Percentiles rank a stretch among this genome's conserved stretches.
Evolutionary conservation across 2,329 filamentous ascomycete species (phyloP).

Genomic region (Aaosphaeria arxii): DNA sequence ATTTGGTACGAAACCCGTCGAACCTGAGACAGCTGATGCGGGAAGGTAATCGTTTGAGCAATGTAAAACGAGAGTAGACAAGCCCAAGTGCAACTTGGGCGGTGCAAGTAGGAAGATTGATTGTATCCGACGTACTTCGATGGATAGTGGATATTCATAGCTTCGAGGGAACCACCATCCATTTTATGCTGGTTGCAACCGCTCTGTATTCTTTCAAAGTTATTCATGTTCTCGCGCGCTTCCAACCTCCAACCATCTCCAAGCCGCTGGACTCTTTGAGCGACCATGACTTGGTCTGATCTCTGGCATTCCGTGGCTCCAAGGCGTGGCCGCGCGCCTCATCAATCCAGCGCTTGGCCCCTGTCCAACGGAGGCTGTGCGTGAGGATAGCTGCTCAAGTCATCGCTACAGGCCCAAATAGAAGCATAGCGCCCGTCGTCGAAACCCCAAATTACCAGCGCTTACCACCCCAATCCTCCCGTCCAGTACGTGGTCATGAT

Average conservation of each 20-base stretch:
- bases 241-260: constrained; percentile 23
- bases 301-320: constrained; percentile 28
- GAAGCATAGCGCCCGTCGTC: constrained; percentile 12
- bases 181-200: constrained; percentile 36
- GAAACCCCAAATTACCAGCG: constrained; percentile 32
- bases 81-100: too few species aligned
- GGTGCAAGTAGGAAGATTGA: neutral
- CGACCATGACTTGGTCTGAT: neutral
- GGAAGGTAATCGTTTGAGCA: too few species aligned
- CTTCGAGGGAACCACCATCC: constrained; percentile 18
- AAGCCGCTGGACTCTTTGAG: constrained; percentile 14
- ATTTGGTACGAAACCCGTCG: constrained; percentile 13
- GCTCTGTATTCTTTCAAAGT: constrained; percentile 21
- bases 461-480: constrained; percentile 22
- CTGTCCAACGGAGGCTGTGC: constrained; percentile 22
- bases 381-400: constrained; percentile 17
- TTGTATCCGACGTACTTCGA: neutral
- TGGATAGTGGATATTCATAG: too few species aligned
- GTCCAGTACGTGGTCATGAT: constrained; percentile 18
- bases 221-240: constrained; percentile 32
- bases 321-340: constrained; percentile 31
- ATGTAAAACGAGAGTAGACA: too few species aligned
- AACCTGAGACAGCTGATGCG: constrained; percentile 24
- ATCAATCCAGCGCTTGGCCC: constrained; percentile 27
- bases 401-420: constrained; percentile 25